Base-by-base conservation (phyloP, 805 yeast species). In the Vanderwaltozyma yarrowii region DNA sequence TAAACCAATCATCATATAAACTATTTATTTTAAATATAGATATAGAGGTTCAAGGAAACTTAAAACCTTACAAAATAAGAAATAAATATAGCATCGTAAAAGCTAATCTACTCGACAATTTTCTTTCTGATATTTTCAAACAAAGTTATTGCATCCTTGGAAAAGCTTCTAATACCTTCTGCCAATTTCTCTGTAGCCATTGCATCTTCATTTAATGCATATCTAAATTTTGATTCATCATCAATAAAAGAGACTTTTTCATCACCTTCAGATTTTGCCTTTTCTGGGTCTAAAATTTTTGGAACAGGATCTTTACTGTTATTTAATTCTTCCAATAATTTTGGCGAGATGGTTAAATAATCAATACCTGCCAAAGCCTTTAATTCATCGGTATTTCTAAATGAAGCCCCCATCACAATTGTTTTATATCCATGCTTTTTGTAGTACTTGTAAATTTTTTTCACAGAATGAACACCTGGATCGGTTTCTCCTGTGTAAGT, bases 321-420 rank as follows among this genome's bases (percentile, higher is more conserved):
- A 62, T 75, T 61, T 61, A 89, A 76, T 69, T 84, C 81, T 67
- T 88, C 95, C 62, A 89, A 77, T 58, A 89, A 74, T 60, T 73
- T 75, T 61, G 96, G 96, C 54, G 97, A 73, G 55, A 89, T 85
- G 60, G 98, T 89, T 67, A 89, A 73, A 76, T 69, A 89, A 66
- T 89, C 98, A 62, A 83, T 79, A 64, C 98, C 98, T 44, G 97
- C 96, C 52, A 89, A 73, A 52, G 92, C 95, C 66, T 79, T 80
- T 68, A 89, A 84, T 72, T 89, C 96, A 51, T 88, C 95, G 44
- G 71, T 67, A 73, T 86, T 89, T 77, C 98, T 88, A 85, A 89
- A 89, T 41, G 96, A 88, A 43, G 98, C 97, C 66, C 96, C 98
- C 98, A 89, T 89, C 59, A 89, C 96, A 61, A 89, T 87, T 65